Base-by-base conservation (phyloP, 1,284 basidiomycete genomes). In the Apiotrichum sp. region DNA sequence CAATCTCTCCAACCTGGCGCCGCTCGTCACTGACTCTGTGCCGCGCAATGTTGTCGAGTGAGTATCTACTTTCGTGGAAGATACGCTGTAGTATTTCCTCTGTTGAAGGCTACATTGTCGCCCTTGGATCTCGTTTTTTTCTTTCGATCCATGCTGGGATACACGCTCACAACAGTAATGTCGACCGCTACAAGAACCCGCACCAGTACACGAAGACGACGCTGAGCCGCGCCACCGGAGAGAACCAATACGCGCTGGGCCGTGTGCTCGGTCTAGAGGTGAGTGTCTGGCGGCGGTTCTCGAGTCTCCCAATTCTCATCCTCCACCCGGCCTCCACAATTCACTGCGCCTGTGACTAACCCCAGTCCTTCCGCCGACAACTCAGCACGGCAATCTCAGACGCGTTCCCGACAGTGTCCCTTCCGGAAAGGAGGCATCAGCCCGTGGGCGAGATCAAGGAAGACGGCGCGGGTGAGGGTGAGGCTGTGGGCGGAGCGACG, bases 181-280 rank as follows among this genome's bases (percentile, higher is more conserved):
- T 71, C 32, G 70, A 71, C 54, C 42, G 49, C 32, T 62, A 65
- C 54, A 56, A 61, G 46, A 72, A 72, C 52, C 69, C 70, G 9
- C 70, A 72, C 54, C 48, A 50, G 34, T 68, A 68, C 55, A 72
- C 70, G 44, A 70, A 68, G 58, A 68, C 53, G 33, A 47, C 64
- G 40, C 59, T 72, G n/a, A 53, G 55, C 2, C 55, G 70, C 32
- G 71, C 70, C 1, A 69, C 68, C 2, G 71, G 71, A 33, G 71
- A 73, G 62, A 74, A 72, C 50, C 73, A 74, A 53, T 71, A 73
- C 53, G 66, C 71, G 32, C 59, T 73, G 6, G 73, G 73, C 0
- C 56, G 73, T 22, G 61, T 71, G 8, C 49, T 73, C 2, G 73
- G 73, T 29, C 57, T 74, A 8, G 73, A 73, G 58, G 72, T 74